Percentiles rank a stretch among this genome's conserved stretches.
These are phyloP conservation scores for Staphylotrichum tortipilum DNA, from an alignment of 495 filamentous ascomycete genomes.

Conservation along the genomic window DNA sequence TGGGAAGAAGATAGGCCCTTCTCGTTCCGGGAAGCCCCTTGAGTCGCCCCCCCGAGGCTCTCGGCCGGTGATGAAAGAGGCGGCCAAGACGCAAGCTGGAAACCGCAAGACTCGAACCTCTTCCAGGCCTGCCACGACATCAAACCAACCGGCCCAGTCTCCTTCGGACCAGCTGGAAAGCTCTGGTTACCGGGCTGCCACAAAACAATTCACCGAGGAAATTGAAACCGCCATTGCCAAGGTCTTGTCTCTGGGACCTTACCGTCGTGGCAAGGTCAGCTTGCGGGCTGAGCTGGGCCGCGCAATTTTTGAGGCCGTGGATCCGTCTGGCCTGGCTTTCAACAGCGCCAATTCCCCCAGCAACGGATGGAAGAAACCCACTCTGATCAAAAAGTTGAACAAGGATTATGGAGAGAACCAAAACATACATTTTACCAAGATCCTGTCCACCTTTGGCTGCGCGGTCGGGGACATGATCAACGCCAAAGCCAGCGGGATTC, in stretches of 20 bases:
- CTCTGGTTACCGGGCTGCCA: not conserved
- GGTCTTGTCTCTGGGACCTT: constrained; percentile 9
- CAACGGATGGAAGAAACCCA: constrained; percentile 15
- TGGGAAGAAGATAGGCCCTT: too few relatives aligned
- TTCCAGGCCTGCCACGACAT: too few relatives aligned
- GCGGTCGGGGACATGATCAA: constrained; percentile 32
- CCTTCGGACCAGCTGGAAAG: too few relatives aligned
- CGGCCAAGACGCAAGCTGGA: not conserved
- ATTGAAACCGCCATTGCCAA: constrained; percentile 7
- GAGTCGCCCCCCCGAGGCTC: too few relatives aligned
- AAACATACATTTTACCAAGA: constrained; percentile 32
- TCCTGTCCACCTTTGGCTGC: constrained; percentile 27
- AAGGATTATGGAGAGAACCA: constrained; percentile 3
- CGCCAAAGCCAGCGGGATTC: constrained; percentile 11
- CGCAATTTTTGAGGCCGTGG: constrained; percentile 22
- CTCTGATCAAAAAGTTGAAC: constrained; percentile 17
- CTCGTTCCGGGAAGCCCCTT: too few relatives aligned
- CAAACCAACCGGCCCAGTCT: too few relatives aligned
- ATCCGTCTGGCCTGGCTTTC: constrained; percentile 10
- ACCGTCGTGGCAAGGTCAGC: constrained; percentile 24
- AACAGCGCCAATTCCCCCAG: constrained; percentile 4
- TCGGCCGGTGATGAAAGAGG: too few relatives aligned
- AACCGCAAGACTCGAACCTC: not conserved
- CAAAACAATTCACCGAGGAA: constrained; percentile 1
- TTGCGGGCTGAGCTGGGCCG: constrained; percentile 39